Percentiles rank a stretch among this genome's conserved stretches.
Conservation (phyloP, 768 basidiomycete species). For the Suillus variegatus region DNA sequence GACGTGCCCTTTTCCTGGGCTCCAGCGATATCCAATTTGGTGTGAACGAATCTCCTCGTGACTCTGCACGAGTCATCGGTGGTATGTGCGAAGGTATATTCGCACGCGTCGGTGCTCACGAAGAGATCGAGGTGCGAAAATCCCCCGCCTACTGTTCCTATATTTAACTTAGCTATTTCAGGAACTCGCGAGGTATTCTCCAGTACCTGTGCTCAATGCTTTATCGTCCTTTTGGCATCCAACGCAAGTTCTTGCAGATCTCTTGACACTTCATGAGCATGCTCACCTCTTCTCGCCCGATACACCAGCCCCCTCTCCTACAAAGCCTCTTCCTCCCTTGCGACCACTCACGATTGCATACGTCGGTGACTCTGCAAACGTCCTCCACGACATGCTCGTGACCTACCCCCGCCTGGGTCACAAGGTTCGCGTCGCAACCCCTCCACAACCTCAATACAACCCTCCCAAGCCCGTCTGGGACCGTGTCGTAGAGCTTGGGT, state of each 20-base stretch:
- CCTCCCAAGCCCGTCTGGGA: slow-evolving; percentile 78
- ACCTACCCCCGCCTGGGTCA: slow-evolving; percentile 91
- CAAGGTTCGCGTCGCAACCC: slow-evolving; percentile 81
- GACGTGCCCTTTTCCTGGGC: slow-evolving; percentile 88
- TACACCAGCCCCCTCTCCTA: slow-evolving; percentile 17
- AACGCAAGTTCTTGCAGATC: slow-evolving; percentile 91
- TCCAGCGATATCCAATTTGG: slow-evolving; percentile 92
- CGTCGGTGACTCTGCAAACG: slow-evolving; percentile 93
- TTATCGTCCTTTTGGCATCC: slow-evolving; percentile 97
- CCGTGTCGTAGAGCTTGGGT: slow-evolving; percentile 72
- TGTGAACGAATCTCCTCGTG: slow-evolving; percentile 86
- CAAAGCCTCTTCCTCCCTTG: slow-evolving; percentile 49
- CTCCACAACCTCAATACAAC: slow-evolving; percentile 59
- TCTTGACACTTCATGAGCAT: slow-evolving; percentile 86
- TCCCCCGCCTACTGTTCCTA: neutral
- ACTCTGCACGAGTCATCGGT: slow-evolving; percentile 85
- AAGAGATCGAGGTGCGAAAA: slow-evolving; percentile 81
- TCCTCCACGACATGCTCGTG: slow-evolving; percentile 97
- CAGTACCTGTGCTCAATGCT: slow-evolving; percentile 95
- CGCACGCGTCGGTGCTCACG: slow-evolving; percentile 91
- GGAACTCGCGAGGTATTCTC: slow-evolving; percentile 89
- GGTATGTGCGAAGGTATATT: slow-evolving; percentile 98
- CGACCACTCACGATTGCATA: slow-evolving; percentile 88
- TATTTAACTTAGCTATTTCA: slow-evolving; percentile 30
- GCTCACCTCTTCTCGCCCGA: slow-evolving; percentile 51